Percentiles rank a stretch among this genome's conserved stretches.
Conservation (phyloP, 768 basidiomycete genomes). For the Trametes sanguinea region DNA sequence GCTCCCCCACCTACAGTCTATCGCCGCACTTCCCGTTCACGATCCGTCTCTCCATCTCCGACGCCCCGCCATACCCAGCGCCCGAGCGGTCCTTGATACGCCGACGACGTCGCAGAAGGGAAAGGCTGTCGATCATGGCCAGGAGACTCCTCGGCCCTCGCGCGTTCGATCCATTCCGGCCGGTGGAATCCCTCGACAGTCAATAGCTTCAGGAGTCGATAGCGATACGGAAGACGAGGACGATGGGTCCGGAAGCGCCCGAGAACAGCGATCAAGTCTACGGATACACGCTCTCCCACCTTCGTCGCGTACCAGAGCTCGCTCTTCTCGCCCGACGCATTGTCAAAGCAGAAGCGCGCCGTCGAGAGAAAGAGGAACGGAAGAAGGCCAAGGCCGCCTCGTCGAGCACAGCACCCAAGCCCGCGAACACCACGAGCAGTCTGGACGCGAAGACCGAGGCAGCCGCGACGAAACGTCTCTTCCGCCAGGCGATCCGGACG, state of each 20-base stretch:
- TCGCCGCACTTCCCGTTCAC: neutral
- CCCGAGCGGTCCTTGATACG: neutral
- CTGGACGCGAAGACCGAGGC: conserved; percentile 24
- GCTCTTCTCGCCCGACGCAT: conserved; percentile 63
- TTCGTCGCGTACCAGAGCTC: conserved; percentile 77
- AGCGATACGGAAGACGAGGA: conserved; percentile 8
- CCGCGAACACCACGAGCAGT: neutral
- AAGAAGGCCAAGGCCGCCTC: conserved; percentile 42
- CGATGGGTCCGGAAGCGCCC: conserved; percentile 1
- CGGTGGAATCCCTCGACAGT: conserved; percentile 35
- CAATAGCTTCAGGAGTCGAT: neutral
- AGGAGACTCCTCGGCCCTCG: conserved; percentile 20
- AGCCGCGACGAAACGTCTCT: conserved; percentile 62
- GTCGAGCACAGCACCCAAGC: neutral
- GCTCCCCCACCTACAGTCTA: conserved; percentile 31
- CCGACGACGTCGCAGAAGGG: conserved; percentile 9
- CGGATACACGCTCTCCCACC: conserved; percentile 73
- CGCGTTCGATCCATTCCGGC: conserved; percentile 38
- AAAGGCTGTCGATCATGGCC: neutral
- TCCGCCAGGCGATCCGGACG: conserved; percentile 62
- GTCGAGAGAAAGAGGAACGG: conserved; percentile 51
- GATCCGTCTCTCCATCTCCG: conserved; percentile 23
- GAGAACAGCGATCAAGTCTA: conserved; percentile 26
- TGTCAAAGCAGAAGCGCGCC: conserved; percentile 59
- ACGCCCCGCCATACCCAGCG: neutral